Conservation (phyloP, 2,329 filamentous ascomycete species). For the Xylariaceae sp. region DNA sequence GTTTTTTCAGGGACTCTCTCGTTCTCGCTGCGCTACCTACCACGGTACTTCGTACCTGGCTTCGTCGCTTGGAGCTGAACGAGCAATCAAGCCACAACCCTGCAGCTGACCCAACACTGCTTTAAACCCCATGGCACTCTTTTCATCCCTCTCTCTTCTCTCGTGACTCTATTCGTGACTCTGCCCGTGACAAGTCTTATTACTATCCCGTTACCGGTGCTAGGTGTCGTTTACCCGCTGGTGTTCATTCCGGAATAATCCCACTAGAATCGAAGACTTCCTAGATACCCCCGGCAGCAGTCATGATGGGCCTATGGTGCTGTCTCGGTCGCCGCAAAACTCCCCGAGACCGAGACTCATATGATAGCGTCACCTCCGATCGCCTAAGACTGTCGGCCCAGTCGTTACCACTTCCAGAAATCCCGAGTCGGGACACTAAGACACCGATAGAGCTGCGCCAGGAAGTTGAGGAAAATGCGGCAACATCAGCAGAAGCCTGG, state of each 20-base stretch:
- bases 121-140: not conserved
- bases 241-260: not conserved
- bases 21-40: too few relatives aligned
- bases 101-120: not conserved
- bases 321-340: conserved; percentile 12
- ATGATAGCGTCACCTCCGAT: not conserved
- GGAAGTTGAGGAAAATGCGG: conserved; percentile 16
- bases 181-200: conserved; percentile 2
- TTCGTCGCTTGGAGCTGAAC: not conserved
- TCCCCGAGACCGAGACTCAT: not conserved
- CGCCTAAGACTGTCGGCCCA: not conserved
- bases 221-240: not conserved
- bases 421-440: conserved; percentile 6
- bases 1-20: not conserved
- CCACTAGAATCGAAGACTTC: not conserved
- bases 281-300: not conserved
- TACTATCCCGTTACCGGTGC: not conserved
- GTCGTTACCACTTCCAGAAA: not conserved
- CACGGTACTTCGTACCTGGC: not conserved
- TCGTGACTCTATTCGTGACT: not conserved
- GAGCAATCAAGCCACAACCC: not conserved
- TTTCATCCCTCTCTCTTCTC: not conserved
- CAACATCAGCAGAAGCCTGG: conserved; percentile 15
- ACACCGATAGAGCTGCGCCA: conserved; percentile 16
- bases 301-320: conserved; percentile 14